Evolutionary conservation across 441 rosid genomes (phyloP), one percentile per base, ranked within the genome.

Genomic region (Arabidopsis lyrata): DNA sequence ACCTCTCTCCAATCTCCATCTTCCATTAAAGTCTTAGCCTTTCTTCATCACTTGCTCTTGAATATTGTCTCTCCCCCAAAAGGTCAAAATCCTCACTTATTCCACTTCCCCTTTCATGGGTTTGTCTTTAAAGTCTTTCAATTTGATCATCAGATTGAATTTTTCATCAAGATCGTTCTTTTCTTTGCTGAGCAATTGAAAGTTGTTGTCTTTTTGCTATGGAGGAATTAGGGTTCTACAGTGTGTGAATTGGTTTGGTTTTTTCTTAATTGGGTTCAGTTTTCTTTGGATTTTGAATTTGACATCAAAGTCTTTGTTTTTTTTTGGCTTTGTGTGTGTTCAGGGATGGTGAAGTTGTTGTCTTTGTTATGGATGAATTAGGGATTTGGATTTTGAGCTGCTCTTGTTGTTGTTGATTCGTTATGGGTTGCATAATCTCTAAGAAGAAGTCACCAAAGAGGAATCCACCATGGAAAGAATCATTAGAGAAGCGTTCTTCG

Each of bases 341-440:
- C 14, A 49, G 54, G 54, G 14, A 10, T 67, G 50, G 63, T 41
- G 62, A 10, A 34, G 27, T 8, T 42, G 73, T 35, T 69, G 36
- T 45, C 31, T 55, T 64, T 55, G 45, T 16, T 64, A 35, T 38
- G 72, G 49, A 44, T 42, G 54, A 49, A 35, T 52, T 63, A 47
- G 76, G 66, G 65, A 47, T 64, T 44, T 62, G n/a, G 61, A 56
- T 11, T 67, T 15, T 68, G 22, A 44, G 18, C 20, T 56, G n/a
- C n/a, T n/a, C n/a, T n/a, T n/a, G 8, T 42, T 68, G 24, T 31
- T 49, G 53, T 64, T 63, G 53, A 47, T 16, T 38, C 10, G 1
- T 38, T 27, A 95, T 95, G 99, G 99, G 99, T 78, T 90, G 98
- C 59, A 77, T 88, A 71, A 66, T 85, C 78, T 89, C 98, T 0